A percentile compares a stretch with the other conserved stretches of the same genome.
phyloP scores from a whole-genome alignment of 352 stramenopile species.

The Globisporangium mamillatum region DNA sequence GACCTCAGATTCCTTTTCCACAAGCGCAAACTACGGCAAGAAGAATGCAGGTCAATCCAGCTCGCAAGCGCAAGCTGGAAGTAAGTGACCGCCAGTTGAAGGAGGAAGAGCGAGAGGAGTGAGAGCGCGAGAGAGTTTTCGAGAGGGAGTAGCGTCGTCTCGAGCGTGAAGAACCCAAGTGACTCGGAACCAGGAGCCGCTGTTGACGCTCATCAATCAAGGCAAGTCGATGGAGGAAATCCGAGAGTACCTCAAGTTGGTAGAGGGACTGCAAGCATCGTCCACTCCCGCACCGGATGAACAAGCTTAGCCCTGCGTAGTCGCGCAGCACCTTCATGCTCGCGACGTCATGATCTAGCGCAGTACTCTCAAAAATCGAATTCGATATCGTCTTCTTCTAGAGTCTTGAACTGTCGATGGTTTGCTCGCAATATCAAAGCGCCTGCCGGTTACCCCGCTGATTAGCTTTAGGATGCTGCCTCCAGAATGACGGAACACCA shows the following conservation, averaged over 20 bases:
- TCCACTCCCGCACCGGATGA: background rate
- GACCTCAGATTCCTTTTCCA: background rate
- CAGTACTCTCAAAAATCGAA: no score
- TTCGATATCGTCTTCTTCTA: no score
- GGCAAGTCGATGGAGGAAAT: background rate
- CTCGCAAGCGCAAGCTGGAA: background rate
- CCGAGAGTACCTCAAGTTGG: background rate
- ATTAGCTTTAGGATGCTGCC: no score
- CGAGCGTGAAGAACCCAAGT: background rate
- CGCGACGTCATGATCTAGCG: no score
- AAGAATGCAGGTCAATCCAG: background rate
- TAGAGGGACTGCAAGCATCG: background rate
- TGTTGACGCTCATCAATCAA: background rate
- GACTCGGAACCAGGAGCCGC: background rate
- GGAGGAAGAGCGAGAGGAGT: background rate
- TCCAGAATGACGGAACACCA: no score
- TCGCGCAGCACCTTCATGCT: no score
- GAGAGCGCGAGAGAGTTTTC: background rate
- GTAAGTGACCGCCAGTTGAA: background rate
- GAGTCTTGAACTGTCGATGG: no score
- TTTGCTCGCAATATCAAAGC: no score
- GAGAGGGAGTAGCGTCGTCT: background rate
- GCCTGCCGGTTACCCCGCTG: no score
- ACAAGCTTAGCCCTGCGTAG: background rate
- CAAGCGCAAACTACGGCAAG: background rate